Evolutionary conservation across 208 protist genomes (phyloP), one percentile per base, ranked within the genome.

Genomic region (Wallacemonas sp.): DNA sequence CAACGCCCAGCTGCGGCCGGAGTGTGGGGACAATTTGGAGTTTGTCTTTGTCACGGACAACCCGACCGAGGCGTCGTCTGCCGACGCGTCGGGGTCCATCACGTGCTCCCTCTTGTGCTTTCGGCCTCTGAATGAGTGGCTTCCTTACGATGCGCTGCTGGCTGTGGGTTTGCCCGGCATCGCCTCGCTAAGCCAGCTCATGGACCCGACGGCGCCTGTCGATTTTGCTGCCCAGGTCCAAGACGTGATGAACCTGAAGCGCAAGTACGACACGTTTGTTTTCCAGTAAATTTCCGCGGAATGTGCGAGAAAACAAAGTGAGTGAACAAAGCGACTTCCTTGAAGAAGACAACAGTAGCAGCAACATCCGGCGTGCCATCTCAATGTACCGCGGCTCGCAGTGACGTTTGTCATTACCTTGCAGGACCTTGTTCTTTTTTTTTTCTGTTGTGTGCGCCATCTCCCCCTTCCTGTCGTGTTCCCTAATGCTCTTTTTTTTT

Each of bases 21-120:
- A 59, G 32, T 59, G 52, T 18, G 39, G 48, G 16, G 67, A 79
- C 8, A 44, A 61, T 22, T 32, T 93, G 50, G 44, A 75, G 7
- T 64, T 93, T 46, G 57, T 93, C 23, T 90, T 90, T 39, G 16
- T 86, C 46, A 89, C 87, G 26, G 79, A 84, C 50, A 77, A 65
- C 62, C 74, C 76, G 0, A 88, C 72, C 41, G 81, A 88, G 65
- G 81, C 72, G 0, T 81, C 77, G 2, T 72, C 84, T 0, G 87
- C 87, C 3, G 71, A 86, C 16, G 50, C 76, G 11, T 93, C 84
- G 0, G 74, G 72, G 2, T 42, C 70, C 0, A 59, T 90, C 4
- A 72, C 86, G 23, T 65, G 65, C 44, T 70, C 77, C 2, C 57
- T 93, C 28, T 46, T 89, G 20, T 77, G 67, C 5, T 3, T 87